A percentile compares a stretch with the other conserved stretches of the same genome.
Evolutionary conservation across 805 yeast genomes (phyloP).

Genomic region (Suhomyces pyralidae): DNA sequence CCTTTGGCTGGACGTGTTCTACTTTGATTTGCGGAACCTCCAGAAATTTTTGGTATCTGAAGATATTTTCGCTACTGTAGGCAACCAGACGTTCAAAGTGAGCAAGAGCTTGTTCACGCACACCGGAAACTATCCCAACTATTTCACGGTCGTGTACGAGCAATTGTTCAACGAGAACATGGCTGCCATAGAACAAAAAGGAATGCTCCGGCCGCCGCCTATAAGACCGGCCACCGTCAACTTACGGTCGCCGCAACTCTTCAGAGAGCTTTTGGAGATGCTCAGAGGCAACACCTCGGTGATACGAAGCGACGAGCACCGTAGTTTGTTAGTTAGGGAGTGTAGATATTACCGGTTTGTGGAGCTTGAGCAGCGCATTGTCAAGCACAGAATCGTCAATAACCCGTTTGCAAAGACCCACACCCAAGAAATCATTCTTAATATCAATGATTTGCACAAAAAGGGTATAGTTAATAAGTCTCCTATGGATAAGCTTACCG

Average conservation of each 20-base stretch:
- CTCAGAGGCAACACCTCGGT: slow-evolving; percentile 53
- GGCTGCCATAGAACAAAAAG: slow-evolving; percentile 32
- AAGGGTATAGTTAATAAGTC: slow-evolving; percentile 30
- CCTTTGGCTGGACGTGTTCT: slow-evolving; percentile 66
- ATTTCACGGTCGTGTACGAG: slow-evolving; percentile 61
- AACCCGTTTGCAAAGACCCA: slow-evolving; percentile 47
- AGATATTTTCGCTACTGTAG: slow-evolving; percentile 57
- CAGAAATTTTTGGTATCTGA: slow-evolving; percentile 46
- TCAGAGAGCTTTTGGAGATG: slow-evolving; percentile 51
- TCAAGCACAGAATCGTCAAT: slow-evolving; percentile 46
- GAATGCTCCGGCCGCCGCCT: slow-evolving; percentile 76
- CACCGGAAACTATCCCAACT: slow-evolving; percentile 77
- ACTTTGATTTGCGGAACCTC: slow-evolving; percentile 63
- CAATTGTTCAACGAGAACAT: slow-evolving; percentile 49
- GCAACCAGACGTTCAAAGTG: slow-evolving; percentile 57
- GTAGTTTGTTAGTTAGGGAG: slow-evolving; percentile 60
- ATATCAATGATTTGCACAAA: slow-evolving; percentile 44
- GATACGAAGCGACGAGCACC: slow-evolving; percentile 50
- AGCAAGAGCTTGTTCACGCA: slow-evolving; percentile 51
- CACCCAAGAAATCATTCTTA: slow-evolving; percentile 56
- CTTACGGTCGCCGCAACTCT: slow-evolving; percentile 52
- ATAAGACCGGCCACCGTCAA: slow-evolving; percentile 54
- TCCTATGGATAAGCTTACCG: slow-evolving; percentile 15
- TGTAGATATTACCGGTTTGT: slow-evolving; percentile 74
- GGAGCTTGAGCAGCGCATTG: slow-evolving; percentile 67